Evolutionary conservation across 1,139 yeast genomes (phyloP).

Genomic region (Blastobotrys elegans): DNA sequence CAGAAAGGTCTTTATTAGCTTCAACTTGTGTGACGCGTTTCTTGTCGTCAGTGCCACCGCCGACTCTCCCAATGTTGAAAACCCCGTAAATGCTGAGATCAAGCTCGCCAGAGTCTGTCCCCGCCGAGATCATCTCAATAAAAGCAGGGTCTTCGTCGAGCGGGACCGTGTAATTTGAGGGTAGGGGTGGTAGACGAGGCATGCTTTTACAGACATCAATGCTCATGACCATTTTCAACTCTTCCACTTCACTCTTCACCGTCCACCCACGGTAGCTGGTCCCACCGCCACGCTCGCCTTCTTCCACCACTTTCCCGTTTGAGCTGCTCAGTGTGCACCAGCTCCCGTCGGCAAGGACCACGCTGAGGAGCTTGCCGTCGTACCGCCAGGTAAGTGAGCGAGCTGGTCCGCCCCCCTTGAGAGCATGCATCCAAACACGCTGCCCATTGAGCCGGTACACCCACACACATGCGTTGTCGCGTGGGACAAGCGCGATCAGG

Average conservation of each 20-base stretch:
- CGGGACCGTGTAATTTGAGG: conserved; percentile 18
- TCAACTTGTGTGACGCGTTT: conserved; percentile 1
- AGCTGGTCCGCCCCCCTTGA: conserved; percentile 14
- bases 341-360: conserved; percentile 43
- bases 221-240: conserved; percentile 7
- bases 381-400: conserved; percentile 29
- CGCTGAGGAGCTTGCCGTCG: conserved; percentile 41
- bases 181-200: conserved; percentile 38
- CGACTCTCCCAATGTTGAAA: conserved; percentile 24
- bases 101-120: conserved; percentile 22
- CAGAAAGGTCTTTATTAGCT: conserved; percentile 7
- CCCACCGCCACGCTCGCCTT: not conserved
- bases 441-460: conserved; percentile 54
- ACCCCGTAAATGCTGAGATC: conserved; percentile 26
- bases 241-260: not conserved
- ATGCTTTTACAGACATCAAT: conserved; percentile 32
- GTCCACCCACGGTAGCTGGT: not conserved
- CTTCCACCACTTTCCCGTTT: conserved; percentile 37
- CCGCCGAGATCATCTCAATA: conserved; percentile 22
- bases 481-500: conserved; percentile 43
- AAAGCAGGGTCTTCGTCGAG: conserved; percentile 18
- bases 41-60: conserved; percentile 7
- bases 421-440: conserved; percentile 46
- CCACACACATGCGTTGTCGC: conserved; percentile 44
- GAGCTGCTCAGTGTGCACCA: conserved; percentile 48